Evolutionary conservation across 1,139 yeast species (phyloP), one percentile per base, ranked within the genome.

Genomic region (Diutina mesorugosa): DNA sequence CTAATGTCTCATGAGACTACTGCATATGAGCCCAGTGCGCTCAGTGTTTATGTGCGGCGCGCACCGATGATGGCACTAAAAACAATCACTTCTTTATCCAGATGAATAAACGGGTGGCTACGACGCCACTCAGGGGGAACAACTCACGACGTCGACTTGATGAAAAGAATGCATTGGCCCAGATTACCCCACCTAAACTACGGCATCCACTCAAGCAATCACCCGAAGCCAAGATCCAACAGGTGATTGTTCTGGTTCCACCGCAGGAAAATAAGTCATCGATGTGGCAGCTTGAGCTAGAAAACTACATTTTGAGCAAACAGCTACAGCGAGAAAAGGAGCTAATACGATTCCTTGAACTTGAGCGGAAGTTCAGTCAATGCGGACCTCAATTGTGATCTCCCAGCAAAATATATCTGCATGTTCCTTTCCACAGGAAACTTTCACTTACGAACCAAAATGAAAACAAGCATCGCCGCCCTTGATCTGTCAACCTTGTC

Each of bases 31-130:
- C 41, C 41, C 41, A 5, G 41, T 8, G 14, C 41, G 6, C 14
- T 1, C 14, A 35, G 4, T 29, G 38, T 47, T 47, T 26, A 47
- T 28, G 51, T 47, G 51, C 51, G 51, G 51, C 51, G 35, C 51
- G 51, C 38, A 21, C 21, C 12, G 35, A 47, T 16, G 41, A 35
- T 35, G 41, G 41, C n/a, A 28, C 29, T n/a, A 30, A 47, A 47
- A 47, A 47, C 50, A 47, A 47, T 47, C 50, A 47, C 28, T 5
- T 18, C 51, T 7, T 4, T 7, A 9, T 21, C 18, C 28, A 7
- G 26, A 50, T 50, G 53, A 50, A 50, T 16, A 50, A 50, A 38
- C 53, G 53, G 12, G 45, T 50, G 18, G 53, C 53, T 21, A 50
- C 53, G 21, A 50, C 53, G 21, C 53, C 53, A 38, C 53, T 50